Base-by-base conservation (phyloP, 805 yeast genomes). In the Ogataea pilisensis region DNA sequence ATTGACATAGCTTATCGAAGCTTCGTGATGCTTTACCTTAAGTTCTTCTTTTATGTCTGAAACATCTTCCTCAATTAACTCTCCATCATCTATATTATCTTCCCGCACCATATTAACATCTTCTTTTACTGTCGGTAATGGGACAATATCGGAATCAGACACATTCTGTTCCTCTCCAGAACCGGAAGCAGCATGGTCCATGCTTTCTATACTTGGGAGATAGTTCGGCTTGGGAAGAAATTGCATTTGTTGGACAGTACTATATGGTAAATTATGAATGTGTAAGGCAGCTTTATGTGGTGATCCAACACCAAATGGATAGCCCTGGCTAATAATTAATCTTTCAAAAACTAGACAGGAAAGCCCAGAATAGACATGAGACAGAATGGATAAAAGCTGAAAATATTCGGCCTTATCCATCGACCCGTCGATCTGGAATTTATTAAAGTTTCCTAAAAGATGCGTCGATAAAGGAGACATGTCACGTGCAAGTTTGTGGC, bases 141-240 rank as follows among this genome's bases (percentile, higher is more conserved):
- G 26, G 2, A 19, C 34, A 12, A 4, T n/a, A 22, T 36, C 34
- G 14, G 13, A 16, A 4, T 37, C 39, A 8, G 34, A 35, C 17
- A 3, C 22, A 35, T 11, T 17, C 25, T 18, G 12, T 12, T n/a
- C n/a, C n/a, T n/a, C n/a, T n/a, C n/a, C n/a, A 5, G 28, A 21
- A 7, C 22, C 36, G 6, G 18, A 16, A 3, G 20, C 18, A 5
- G n/a, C 31, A 5, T 17, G 28, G 19, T 42, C 40, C 26, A 44
- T 25, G 33, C 45, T 41, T 14, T 38, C 48, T 16, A 44, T 44
- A 24, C 48, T 44, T 16, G 45, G 48, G 8, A 44, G 22, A 33
- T 37, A 33, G 18, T 42, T 34, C 14, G 42, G 42, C 18, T 44
- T 41, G 13, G 48, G 48, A 20, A 44, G 34, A 16, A 37, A 35